These are phyloP conservation scores for Phellinidium pouzarii DNA, from an alignment of 1,284 basidiomycete genomes.

Conservation along the genomic window DNA sequence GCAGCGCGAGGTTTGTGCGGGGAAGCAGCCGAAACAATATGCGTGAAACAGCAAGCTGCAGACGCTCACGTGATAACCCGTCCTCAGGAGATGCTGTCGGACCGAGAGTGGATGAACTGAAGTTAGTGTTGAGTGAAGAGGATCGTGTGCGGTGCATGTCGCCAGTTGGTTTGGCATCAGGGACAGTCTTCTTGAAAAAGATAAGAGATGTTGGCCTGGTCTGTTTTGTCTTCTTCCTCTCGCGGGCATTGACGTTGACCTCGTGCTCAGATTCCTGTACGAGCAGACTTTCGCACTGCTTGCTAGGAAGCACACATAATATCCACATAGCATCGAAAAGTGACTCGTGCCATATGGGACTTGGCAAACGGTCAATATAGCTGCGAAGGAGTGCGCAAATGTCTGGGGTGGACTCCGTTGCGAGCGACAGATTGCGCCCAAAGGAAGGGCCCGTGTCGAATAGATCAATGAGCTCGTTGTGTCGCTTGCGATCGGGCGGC, in stretches of 20 bases:
- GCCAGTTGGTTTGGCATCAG: neutral
- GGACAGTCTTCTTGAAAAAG: slow-evolving; percentile 11
- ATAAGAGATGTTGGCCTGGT: slow-evolving; percentile 14
- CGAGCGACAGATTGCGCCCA: slow-evolving; percentile 33
- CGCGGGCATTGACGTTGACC: slow-evolving; percentile 15
- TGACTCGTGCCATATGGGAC: slow-evolving; percentile 39
- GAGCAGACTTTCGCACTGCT: slow-evolving; percentile 29
- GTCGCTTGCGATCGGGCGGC: slow-evolving; percentile 29
- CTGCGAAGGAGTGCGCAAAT: slow-evolving; percentile 54
- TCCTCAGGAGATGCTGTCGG: slow-evolving; percentile 8
- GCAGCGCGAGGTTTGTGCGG: slow-evolving; percentile 44
- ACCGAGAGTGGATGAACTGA: slow-evolving; percentile 13
- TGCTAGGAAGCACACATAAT: slow-evolving; percentile 43
- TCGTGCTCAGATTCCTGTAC: slow-evolving; percentile 23
- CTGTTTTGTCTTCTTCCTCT: slow-evolving; percentile 22
- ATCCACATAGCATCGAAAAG: slow-evolving; percentile 44
- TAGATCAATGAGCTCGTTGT: slow-evolving; percentile 31
- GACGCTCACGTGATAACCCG: slow-evolving; percentile 25
- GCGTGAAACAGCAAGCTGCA: slow-evolving; percentile 40
- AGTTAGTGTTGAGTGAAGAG: neutral
- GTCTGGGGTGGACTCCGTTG: slow-evolving; percentile 47
- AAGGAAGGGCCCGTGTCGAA: slow-evolving; percentile 31
- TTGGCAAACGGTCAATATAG: slow-evolving; percentile 50
- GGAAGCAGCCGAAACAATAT: slow-evolving; percentile 57
- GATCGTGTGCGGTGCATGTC: neutral